Percentiles rank a stretch among this genome's conserved stretches.
These are phyloP conservation scores for Ilyonectria mors-panacis DNA, from an alignment of 2,329 filamentous ascomycete species.

Conservation along the genomic window DNA sequence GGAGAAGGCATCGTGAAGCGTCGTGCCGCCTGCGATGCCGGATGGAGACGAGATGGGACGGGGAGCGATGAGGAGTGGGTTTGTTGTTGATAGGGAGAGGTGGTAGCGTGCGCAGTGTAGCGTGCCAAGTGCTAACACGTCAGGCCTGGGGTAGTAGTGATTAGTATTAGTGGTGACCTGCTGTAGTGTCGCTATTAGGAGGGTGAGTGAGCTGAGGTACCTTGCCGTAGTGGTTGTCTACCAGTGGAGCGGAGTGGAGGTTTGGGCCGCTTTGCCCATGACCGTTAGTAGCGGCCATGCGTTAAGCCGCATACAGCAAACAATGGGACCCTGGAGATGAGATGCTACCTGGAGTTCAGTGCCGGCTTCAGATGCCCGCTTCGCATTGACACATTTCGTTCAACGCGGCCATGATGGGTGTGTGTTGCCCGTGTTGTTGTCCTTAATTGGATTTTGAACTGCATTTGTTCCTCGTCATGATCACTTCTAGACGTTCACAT, in stretches of 20 bases:
- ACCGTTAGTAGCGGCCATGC: background rate
- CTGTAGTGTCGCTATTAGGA: background rate
- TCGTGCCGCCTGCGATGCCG: conserved; percentile 31
- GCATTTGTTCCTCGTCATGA: too few relatives aligned
- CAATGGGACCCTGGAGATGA: background rate
- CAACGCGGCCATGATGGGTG: background rate
- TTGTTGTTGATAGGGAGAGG: conserved; percentile 26
- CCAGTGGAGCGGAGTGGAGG: background rate
- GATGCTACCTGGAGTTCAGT: background rate
- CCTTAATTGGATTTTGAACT: too few relatives aligned
- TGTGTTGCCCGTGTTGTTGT: background rate
- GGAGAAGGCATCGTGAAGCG: conserved; percentile 43
- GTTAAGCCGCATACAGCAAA: background rate
- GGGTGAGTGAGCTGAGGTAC: background rate
- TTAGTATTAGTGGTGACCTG: background rate
- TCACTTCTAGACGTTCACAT: too few relatives aligned
- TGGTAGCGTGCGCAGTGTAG: conserved; percentile 13
- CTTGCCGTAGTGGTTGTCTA: background rate
- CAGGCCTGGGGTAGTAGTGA: conserved; percentile 6
- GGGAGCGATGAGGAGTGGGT: conserved; percentile 30
- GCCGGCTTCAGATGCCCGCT: background rate
- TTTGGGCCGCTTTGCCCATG: background rate
- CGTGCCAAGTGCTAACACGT: conserved; percentile 2
- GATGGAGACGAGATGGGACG: conserved; percentile 27
- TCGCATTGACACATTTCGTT: background rate